Base-by-base conservation (phyloP, 2,329 filamentous ascomycete genomes). In the Ambrosiella xylebori region DNA sequence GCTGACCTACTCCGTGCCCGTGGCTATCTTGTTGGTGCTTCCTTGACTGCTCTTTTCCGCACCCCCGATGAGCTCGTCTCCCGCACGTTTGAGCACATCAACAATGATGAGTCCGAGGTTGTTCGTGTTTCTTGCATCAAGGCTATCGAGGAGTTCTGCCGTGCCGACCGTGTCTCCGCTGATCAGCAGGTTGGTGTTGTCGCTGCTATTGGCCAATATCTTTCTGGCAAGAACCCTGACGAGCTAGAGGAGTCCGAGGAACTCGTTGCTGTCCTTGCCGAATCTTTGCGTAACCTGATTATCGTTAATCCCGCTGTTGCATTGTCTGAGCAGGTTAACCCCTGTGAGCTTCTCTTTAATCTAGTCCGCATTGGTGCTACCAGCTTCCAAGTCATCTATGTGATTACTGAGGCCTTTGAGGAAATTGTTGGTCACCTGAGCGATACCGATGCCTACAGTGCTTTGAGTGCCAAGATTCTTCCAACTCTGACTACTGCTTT, bases 51-150 rank as follows among this genome's bases (percentile, higher is more conserved):
- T 61, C 82, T 83, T 37, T 82, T 78, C 63, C 70, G 80, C 13
- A 80, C 80, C 1, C 82, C 85, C 6, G 74, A 77, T 12, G 77
- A 74, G 6, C 77, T 91, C 59, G 75, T 90, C 63, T 82, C 89
- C 64, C 79, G 78, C 39, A 85, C 86, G 1, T 78, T 97, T 56
- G 80, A 85, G 55, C 83, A 84, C 7, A 86, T 95, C 63, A 81
- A 80, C 8, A 74, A 75, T 40, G 90, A 95, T 63, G 74, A 82
- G 17, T 86, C 87, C 0, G 90, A 96, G 68, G 82, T 97, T 40
- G 91, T 97, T 49, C 88, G 93, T 68, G 90, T 95, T 15, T 84
- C 91, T 17, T 95, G 88, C 65, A 85, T 97, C 65, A 90, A 91
- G 67, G 85, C 88, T 1, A 71, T 95, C 40, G 88, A 96, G 65